Conservation (phyloP, 768 basidiomycete species). For the Rhodotorula toruloides region DNA sequence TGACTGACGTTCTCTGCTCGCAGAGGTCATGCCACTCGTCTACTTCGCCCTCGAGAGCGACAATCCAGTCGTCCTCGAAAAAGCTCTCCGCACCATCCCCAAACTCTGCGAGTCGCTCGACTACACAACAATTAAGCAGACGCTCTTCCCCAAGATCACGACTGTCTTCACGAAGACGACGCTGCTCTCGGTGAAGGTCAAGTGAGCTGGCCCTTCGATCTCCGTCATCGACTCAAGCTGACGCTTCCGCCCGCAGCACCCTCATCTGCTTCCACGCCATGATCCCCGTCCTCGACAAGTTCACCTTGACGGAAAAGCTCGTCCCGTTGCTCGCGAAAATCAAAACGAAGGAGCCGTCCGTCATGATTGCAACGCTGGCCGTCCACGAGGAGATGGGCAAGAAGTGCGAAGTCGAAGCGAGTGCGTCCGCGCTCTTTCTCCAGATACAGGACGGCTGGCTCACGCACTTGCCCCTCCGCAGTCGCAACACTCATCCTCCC, state of each 20-base stretch:
- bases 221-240: not conserved
- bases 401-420: constrained; percentile 42
- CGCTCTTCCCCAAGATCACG: constrained; percentile 53
- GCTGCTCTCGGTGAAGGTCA: constrained; percentile 80
- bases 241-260: constrained; percentile 51
- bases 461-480: constrained; percentile 57
- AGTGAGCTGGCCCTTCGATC: constrained; percentile 12
- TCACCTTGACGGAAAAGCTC: constrained; percentile 84
- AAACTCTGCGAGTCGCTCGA: constrained; percentile 83
- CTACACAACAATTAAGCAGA: constrained; percentile 74
- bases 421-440: constrained; percentile 32
- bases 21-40: constrained; percentile 92
- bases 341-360: constrained; percentile 89
- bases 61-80: constrained; percentile 84
- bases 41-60: constrained; percentile 97
- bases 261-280: constrained; percentile 72
- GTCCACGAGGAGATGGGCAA: constrained; percentile 42
- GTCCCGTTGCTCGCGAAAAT: constrained; percentile 92
- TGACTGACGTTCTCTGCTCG: not conserved
- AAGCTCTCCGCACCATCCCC: constrained; percentile 75
- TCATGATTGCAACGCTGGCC: constrained; percentile 60
- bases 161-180: constrained; percentile 84
- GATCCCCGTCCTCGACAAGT: constrained; percentile 83
- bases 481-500: constrained; percentile 82
- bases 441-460: constrained; percentile 71